Evolutionary conservation across 768 basidiomycete genomes (phyloP).

Genomic region (Serendipita indica): DNA sequence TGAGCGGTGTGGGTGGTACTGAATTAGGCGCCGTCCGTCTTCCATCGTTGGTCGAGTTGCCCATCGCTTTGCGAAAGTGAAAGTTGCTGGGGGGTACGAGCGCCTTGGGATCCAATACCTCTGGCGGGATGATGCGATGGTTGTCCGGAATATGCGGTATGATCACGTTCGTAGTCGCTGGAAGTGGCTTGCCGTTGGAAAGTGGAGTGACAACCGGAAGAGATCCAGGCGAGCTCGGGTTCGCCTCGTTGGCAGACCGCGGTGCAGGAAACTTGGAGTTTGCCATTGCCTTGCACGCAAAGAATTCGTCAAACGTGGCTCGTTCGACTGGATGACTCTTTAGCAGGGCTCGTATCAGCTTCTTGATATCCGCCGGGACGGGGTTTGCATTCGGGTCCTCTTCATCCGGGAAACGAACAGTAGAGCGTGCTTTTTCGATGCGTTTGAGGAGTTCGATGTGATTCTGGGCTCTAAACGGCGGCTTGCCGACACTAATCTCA

Average conservation of each 20-base stretch:
- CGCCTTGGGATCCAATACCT: slow-evolving; percentile 62
- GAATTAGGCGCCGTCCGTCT: neutral
- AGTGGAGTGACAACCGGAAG: neutral
- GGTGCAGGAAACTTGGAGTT: slow-evolving; percentile 58
- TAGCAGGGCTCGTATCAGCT: slow-evolving; percentile 68
- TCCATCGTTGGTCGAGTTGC: neutral
- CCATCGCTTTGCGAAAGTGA: slow-evolving; percentile 32
- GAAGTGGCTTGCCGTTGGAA: slow-evolving; percentile 9
- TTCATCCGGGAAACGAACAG: slow-evolving; percentile 86
- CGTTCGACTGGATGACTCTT: slow-evolving; percentile 74
- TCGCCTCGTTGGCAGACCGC: slow-evolving; percentile 17
- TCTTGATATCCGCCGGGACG: slow-evolving; percentile 75
- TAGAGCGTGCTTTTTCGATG: slow-evolving; percentile 79
- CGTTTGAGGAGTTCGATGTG: slow-evolving; percentile 89
- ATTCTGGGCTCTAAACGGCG: slow-evolving; percentile 90
- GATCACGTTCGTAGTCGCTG: neutral
- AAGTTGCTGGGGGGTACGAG: slow-evolving; percentile 76
- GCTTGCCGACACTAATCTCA: slow-evolving; percentile 86
- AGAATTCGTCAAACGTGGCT: slow-evolving; percentile 85
- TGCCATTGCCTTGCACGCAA: slow-evolving; percentile 59
- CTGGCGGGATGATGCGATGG: slow-evolving; percentile 59
- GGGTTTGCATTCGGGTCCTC: slow-evolving; percentile 41
- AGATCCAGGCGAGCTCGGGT: slow-evolving; percentile 9
- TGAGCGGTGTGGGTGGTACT: neutral
- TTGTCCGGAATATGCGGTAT: slow-evolving; percentile 45